A percentile compares a stretch with the other conserved stretches of the same genome.
These are phyloP conservation scores for Dittrichia graveolens DNA, from an alignment of 129 eudicot species.

Conservation along the genomic window DNA sequence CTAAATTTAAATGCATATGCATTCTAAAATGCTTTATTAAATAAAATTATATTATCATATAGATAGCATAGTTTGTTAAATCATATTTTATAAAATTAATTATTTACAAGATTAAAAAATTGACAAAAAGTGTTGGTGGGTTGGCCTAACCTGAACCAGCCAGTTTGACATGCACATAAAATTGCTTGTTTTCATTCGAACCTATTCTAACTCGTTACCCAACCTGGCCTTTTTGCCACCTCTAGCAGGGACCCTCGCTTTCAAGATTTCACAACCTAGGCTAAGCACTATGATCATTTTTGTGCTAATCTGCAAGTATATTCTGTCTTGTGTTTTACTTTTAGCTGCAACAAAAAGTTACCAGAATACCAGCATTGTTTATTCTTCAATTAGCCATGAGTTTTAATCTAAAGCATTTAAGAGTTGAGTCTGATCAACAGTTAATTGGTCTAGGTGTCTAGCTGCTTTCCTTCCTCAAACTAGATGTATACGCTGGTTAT, in stretches of 20 bases:
- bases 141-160: not conserved
- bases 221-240: not conserved
- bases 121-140: not conserved
- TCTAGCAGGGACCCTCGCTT: not conserved
- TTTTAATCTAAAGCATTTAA: not conserved
- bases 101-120: not conserved
- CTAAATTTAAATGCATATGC: not conserved
- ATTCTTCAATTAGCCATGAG: conserved; percentile 7
- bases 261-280: not conserved
- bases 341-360: conserved; percentile 2
- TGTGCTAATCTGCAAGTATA: not conserved
- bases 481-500: not conserved
- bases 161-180: not conserved
- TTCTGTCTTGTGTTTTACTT: not conserved
- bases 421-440: not conserved
- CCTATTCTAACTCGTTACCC: not conserved
- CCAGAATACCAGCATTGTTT: conserved; percentile 4
- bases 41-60: not conserved
- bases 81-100: not conserved
- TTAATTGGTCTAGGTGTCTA: not conserved
- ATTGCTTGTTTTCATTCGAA: not conserved
- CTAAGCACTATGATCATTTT: not conserved
- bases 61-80: not conserved
- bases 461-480: not conserved
- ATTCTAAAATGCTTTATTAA: not conserved